Base-by-base conservation (phyloP, 2,329 filamentous ascomycete genomes). In the Erysiphe pulchra region DNA sequence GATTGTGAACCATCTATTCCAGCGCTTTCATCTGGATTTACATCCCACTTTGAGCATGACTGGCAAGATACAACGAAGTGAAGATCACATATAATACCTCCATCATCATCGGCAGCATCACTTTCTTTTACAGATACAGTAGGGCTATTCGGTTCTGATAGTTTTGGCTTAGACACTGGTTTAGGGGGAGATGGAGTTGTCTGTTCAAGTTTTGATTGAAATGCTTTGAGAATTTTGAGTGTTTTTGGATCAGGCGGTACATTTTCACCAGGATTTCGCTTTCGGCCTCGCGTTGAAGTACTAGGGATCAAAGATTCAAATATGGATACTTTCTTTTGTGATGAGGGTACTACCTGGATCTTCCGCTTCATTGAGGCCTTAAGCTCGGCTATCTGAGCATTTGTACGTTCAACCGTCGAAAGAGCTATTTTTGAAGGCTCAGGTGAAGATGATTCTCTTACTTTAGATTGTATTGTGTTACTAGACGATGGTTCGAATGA, bases 31-130 rank as follows among this genome's bases (percentile, higher is more conserved):
- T n/a, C 4, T 7, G n/a, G 30, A 14, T 13, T 9, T 6, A 59
- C 58, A 55, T 92, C 80, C 84, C 86, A 93, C 0, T 78, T 73
- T 48, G 73, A 75, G 60, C 90, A 95, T 40, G 84, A 93, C 58
- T 93, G 84, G 60, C 90, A 98, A 55, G 92, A 82, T 43, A 80
- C 81, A 50, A 98, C 92, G 60, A 95, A 98, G 59, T 98, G 90
- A 33, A 98, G 64, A 59, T 95, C 90, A 57, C 90, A 98, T 4
- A 92, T 67, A 44, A 70, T 70, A 2, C 75, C 77, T 58, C 92
- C 83, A 36, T 80, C 74, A 2, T 77, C 77, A 16, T 69, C 68
- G 3, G 59, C 55, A 31, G 56, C 57, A 4, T 11, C 14, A 10
- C 2, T 20, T 34, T 30, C 17, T 36, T 44, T 31, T 11, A 14